phyloP scores from a whole-genome alignment of 768 basidiomycete genomes.

The Tephrocybe sp. region DNA sequence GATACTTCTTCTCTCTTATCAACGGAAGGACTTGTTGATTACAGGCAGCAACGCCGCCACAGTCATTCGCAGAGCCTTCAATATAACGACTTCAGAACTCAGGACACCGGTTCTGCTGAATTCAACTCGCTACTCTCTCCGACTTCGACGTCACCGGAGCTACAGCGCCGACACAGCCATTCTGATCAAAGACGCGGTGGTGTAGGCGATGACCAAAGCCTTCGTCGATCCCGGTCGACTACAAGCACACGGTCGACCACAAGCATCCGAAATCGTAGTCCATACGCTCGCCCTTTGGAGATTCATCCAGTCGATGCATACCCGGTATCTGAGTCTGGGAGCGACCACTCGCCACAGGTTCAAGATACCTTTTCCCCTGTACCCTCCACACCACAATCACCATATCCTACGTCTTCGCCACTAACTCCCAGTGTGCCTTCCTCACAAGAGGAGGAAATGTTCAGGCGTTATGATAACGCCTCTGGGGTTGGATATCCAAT shows the following conservation, averaged over 20 bases:
- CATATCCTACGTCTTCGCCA: not conserved
- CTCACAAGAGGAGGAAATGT: conserved; percentile 2
- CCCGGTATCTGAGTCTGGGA: not conserved
- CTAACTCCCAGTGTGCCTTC: not conserved
- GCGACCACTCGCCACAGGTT: not conserved
- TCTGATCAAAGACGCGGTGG: not conserved
- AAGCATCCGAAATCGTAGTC: conserved; percentile 5
- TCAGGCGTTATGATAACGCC: conserved; percentile 5
- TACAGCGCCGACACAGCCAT: conserved; percentile 16
- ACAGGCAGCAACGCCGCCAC: conserved; percentile 5
- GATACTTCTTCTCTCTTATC: not conserved
- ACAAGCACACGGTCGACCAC: not conserved
- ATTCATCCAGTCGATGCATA: not conserved
- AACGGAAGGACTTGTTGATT: not conserved
- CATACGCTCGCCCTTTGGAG: conserved; percentile 10
- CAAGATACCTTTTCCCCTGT: conserved; percentile 7
- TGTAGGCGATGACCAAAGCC: not conserved
- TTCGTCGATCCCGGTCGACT: conserved; percentile 10
- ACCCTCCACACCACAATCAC: conserved; percentile 6
- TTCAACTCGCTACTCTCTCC: conserved; percentile 3
- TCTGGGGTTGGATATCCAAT: conserved; percentile 8
- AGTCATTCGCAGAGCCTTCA: conserved; percentile 6
- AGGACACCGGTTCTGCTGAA: not conserved
- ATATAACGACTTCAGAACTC: not conserved
- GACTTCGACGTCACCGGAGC: not conserved